Percentiles rank a stretch among this genome's conserved stretches.
Evolutionary conservation across 495 filamentous ascomycete genomes (phyloP).

Genomic region (Physcia stellaris): DNA sequence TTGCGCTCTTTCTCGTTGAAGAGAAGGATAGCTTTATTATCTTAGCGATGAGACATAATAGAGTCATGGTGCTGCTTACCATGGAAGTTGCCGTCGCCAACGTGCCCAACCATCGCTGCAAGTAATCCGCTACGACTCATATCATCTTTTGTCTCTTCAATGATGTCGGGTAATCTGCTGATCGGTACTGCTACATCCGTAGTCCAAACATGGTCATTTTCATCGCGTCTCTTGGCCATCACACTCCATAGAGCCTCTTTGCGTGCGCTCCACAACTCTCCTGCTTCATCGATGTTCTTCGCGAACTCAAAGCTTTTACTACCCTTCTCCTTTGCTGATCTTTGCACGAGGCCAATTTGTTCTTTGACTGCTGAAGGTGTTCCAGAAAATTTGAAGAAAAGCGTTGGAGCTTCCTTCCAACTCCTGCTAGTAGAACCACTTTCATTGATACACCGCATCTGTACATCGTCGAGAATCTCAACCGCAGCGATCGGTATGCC

Average conservation of each 20-base stretch:
- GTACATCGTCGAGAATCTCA: constrained; percentile 75
- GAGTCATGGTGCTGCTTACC: constrained; percentile 25
- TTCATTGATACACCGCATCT: constrained; percentile 67
- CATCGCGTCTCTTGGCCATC: constrained; percentile 49
- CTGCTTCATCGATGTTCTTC: constrained; percentile 49
- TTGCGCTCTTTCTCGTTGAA: constrained; percentile 53
- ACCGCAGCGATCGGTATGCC: constrained; percentile 66
- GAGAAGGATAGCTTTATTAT: constrained; percentile 45
- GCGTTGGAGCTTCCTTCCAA: constrained; percentile 64
- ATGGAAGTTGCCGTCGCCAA: constrained; percentile 78
- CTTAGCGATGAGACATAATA: constrained; percentile 7
- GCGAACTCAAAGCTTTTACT: constrained; percentile 61
- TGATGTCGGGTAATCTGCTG: constrained; percentile 55
- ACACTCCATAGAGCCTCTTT: constrained; percentile 69
- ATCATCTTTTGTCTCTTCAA: constrained; percentile 66
- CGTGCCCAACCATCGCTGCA: constrained; percentile 67
- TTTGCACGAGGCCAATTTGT: constrained; percentile 49
- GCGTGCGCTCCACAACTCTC: constrained; percentile 59
- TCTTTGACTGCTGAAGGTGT: constrained; percentile 56
- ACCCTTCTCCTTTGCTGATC: constrained; percentile 45
- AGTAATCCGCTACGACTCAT: constrained; percentile 51
- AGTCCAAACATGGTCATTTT: constrained; percentile 63
- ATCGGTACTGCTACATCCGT: constrained; percentile 76
- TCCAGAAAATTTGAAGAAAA: constrained; percentile 77
- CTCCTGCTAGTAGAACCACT: constrained; percentile 50